A percentile compares a stretch with the other conserved stretches of the same genome.
These are phyloP conservation scores for Emericellopsis terricola DNA, from an alignment of 495 filamentous ascomycete species.

Conservation along the genomic window DNA sequence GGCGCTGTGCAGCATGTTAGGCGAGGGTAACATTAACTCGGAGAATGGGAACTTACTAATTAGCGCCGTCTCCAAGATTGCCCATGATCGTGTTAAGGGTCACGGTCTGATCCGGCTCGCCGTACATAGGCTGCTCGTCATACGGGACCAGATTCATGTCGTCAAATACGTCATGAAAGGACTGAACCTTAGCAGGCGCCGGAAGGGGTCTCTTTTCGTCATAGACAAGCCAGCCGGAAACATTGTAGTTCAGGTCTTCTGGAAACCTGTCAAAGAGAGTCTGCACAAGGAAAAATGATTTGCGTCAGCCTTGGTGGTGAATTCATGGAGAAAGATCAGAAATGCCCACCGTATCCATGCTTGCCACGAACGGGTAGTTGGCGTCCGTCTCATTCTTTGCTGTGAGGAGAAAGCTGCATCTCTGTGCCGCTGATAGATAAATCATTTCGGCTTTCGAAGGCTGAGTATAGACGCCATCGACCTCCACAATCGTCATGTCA, in stretches of 20 bases:
- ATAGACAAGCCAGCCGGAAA: constrained; percentile 67
- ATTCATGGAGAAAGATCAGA: neutral
- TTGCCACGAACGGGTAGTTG: constrained; percentile 50
- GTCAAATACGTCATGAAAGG: constrained; percentile 51
- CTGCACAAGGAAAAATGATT: constrained; percentile 16
- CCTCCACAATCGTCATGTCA: constrained; percentile 38
- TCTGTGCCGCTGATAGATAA: constrained; percentile 51
- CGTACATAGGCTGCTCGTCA: constrained; percentile 37
- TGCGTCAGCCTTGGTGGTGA: neutral
- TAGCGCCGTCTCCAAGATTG: constrained; percentile 54
- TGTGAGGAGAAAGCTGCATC: constrained; percentile 50
- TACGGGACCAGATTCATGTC: constrained; percentile 52
- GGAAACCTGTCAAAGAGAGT: constrained; percentile 53
- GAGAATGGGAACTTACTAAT: no score
- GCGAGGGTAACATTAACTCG: no score
- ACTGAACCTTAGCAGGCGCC: constrained; percentile 30
- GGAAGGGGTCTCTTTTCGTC: constrained; percentile 40
- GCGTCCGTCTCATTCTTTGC: constrained; percentile 40
- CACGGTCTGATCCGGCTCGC: constrained; percentile 39
- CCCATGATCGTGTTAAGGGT: constrained; percentile 51
- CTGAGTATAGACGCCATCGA: constrained; percentile 40
- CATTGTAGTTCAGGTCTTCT: constrained; percentile 48
- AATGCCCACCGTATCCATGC: constrained; percentile 37
- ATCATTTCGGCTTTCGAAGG: constrained; percentile 39
- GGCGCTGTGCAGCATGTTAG: no score